Percentiles rank a stretch among this genome's conserved stretches.
phyloP scores from a whole-genome alignment of 495 filamentous ascomycete species.

The Lasiosphaeria hispida region DNA sequence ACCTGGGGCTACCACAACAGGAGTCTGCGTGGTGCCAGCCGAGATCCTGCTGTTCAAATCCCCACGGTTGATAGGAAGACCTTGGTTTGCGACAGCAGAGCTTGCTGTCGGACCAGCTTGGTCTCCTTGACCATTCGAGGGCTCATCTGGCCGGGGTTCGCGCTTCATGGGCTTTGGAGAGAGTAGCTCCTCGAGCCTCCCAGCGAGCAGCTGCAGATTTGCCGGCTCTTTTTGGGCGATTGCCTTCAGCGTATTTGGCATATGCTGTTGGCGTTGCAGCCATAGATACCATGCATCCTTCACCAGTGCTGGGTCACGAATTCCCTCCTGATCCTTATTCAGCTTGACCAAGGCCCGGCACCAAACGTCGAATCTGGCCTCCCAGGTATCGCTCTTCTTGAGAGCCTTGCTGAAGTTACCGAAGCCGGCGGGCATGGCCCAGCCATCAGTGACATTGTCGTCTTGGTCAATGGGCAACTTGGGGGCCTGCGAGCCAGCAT shows the following conservation, averaged over 20 bases:
- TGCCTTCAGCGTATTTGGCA: not conserved
- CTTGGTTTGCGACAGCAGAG: no score
- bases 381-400: slow-evolving; percentile 10
- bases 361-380: slow-evolving; percentile 19
- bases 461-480: not conserved
- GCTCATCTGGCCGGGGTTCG: no score
- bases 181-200: no score
- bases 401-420: not conserved
- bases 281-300: slow-evolving; percentile 23
- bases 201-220: no score
- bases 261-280: slow-evolving; percentile 10
- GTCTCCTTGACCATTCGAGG: no score
- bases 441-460: slow-evolving; percentile 1
- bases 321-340: slow-evolving; percentile 14
- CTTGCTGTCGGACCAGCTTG: no score
- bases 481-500: not conserved
- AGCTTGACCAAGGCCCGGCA: slow-evolving; percentile 17
- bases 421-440: slow-evolving; percentile 15
- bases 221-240: not conserved
- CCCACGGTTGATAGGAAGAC: no score
- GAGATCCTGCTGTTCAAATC: no score
- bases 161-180: no score
- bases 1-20: no score
- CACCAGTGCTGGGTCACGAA: slow-evolving; percentile 15
- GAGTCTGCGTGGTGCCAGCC: no score